Conservation (phyloP, 2,329 filamentous ascomycete genomes). For the Diaporthe ampelina region DNA sequence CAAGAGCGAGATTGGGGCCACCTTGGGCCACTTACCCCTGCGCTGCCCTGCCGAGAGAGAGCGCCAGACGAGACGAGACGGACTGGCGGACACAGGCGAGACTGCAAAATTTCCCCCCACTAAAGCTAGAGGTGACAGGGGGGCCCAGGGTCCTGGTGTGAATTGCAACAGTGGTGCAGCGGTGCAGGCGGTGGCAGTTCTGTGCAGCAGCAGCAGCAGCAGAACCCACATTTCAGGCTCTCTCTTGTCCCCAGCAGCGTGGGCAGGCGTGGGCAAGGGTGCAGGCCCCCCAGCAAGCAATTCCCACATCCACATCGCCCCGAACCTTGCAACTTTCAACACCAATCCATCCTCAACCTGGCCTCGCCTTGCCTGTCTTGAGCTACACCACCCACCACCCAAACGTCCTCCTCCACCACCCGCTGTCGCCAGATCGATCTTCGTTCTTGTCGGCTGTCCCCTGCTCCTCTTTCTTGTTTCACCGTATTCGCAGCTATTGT, state of each 20-base stretch:
- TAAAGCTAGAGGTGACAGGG: slow-evolving; percentile 17
- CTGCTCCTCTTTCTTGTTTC: slow-evolving; percentile 50
- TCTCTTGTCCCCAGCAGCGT: slow-evolving; percentile 15
- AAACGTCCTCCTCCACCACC: slow-evolving; percentile 21
- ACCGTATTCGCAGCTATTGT: slow-evolving; percentile 46
- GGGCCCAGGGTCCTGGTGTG: neutral
- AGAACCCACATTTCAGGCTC: slow-evolving; percentile 20
- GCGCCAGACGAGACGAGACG: slow-evolving; percentile 12
- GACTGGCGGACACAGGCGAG: slow-evolving; percentile 16
- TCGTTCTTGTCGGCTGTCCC: slow-evolving; percentile 45
- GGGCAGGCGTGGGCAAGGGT: slow-evolving; percentile 22
- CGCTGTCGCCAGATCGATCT: slow-evolving; percentile 44
- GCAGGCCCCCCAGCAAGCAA: slow-evolving; percentile 18
- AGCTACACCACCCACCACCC: slow-evolving; percentile 29
- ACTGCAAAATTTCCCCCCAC: slow-evolving; percentile 32
- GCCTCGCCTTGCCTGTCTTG: slow-evolving; percentile 33
- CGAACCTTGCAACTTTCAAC: slow-evolving; percentile 39
- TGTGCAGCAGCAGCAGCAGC: neutral
- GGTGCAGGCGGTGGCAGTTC: neutral
- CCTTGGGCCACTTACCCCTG: slow-evolving; percentile 13
- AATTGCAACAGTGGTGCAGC: neutral
- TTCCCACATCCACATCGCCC: slow-evolving; percentile 33
- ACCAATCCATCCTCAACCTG: slow-evolving; percentile 37
- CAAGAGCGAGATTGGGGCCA: slow-evolving; percentile 29
- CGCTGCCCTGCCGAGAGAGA: slow-evolving; percentile 16